phyloP scores from a whole-genome alignment of 257 asterid genomes.

The Nicotiana otophora region DNA sequence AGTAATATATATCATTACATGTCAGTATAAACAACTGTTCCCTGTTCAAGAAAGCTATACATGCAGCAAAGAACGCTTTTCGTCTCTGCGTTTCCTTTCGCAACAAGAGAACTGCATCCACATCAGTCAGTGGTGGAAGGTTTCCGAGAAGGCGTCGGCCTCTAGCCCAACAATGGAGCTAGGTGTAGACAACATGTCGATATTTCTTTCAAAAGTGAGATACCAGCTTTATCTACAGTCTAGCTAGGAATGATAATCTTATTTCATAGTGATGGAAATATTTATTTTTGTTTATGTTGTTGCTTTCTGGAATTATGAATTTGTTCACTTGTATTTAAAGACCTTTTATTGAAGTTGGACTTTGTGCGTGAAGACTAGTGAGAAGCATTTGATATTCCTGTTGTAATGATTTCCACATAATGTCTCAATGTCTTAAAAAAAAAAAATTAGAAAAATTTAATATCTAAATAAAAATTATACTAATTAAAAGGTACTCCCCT shows the following conservation, averaged over 20 bases:
- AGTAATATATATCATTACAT: background rate
- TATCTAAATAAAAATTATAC: background rate
- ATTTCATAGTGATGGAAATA: background rate
- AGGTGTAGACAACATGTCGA: background rate
- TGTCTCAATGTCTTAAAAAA: background rate
- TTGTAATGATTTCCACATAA: background rate
- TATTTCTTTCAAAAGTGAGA: background rate
- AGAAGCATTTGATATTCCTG: background rate
- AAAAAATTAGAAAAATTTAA: background rate
- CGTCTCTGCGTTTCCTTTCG: background rate
- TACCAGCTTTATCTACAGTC: background rate
- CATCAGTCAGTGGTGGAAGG: background rate
- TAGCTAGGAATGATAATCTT: background rate
- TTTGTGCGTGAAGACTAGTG: background rate
- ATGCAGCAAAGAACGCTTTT: background rate
- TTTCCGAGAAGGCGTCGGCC: background rate
- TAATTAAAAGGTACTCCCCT: background rate
- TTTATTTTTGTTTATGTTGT: background rate
- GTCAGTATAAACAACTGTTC: background rate
- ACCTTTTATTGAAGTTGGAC: background rate
- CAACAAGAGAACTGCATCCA: background rate
- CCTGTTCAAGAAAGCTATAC: background rate
- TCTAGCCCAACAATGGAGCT: background rate
- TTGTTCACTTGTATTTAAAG: background rate
- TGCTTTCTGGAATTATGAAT: background rate